Conservation (phyloP, 1,284 basidiomycete genomes). For the Chalciporus sp. region DNA sequence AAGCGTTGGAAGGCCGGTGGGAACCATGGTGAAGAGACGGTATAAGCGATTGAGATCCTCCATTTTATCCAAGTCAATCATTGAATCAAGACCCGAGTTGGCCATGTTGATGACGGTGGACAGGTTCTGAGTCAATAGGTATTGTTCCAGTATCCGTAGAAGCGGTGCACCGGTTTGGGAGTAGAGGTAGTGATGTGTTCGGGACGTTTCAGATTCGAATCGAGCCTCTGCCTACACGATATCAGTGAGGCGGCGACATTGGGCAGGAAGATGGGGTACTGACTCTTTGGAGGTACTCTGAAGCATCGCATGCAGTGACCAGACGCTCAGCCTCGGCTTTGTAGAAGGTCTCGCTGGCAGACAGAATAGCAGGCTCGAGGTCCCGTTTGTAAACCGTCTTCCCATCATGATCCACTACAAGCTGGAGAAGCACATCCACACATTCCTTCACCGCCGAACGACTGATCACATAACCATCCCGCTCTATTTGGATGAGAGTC, state of each 20-base stretch:
- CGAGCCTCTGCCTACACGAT: constrained; percentile 77
- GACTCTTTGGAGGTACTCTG: constrained; percentile 83
- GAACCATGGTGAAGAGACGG: constrained; percentile 75
- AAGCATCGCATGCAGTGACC: constrained; percentile 76
- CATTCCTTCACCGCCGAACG: constrained; percentile 90
- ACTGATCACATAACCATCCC: constrained; percentile 90
- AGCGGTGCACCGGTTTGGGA: constrained; percentile 74
- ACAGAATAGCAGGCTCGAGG: constrained; percentile 84
- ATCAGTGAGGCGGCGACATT: constrained; percentile 11
- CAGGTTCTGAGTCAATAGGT: constrained; percentile 82
- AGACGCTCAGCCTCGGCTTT: constrained; percentile 72
- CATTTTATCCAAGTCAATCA: constrained; percentile 84
- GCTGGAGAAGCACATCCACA: constrained; percentile 82
- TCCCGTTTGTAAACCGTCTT: constrained; percentile 82
- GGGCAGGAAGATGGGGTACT: constrained; percentile 29
- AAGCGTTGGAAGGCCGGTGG: constrained; percentile 67
- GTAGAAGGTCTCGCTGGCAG: constrained; percentile 84
- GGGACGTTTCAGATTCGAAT: constrained; percentile 82
- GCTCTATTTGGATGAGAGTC: constrained; percentile 87
- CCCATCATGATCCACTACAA: constrained; percentile 55
- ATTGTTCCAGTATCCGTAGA: constrained; percentile 74
- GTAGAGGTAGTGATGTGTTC: constrained; percentile 90
- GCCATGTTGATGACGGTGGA: constrained; percentile 76
- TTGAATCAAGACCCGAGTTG: constrained; percentile 83
- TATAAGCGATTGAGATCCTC: constrained; percentile 84